Evolutionary conservation across 352 stramenopile species (phyloP), one percentile per base, ranked within the genome.

Genomic region (Pilasporangium apinafurcum): DNA sequence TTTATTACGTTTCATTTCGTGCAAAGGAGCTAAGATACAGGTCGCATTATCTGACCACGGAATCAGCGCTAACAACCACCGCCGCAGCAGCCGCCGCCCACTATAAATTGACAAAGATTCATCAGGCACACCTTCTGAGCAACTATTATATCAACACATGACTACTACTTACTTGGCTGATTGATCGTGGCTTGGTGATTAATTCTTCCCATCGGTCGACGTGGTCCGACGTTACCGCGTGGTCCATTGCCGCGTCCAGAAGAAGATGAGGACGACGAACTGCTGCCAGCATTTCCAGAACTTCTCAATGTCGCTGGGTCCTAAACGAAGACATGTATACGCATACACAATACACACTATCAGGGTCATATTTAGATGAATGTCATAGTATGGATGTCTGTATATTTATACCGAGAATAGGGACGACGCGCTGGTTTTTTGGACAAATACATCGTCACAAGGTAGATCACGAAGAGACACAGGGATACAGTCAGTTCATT

Each of bases 151-250:
- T 44, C 22, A 30, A 2, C 46, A 58, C 10, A 44, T 20, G 33
- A 34, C 28, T 32, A 13, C 13, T 2, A 62, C 67, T 28, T 64
- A 86, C 73, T 76, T 36, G 69, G 73, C 53, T 75, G 65, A 38
- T 78, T 75, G 43, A 78, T 83, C 25, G 65, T 62, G 26, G 56
- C 62, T 6, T 59, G 64, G 41, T 71, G 59, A 43, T 58, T 71
- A 34, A 87, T 59, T 41, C 68, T 44, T 26, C 78, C 78, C 62
- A 90, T 86, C 7, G 61, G 73, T 18, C 69, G 66, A 24, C 64
- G 61, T 1, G 67, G 72, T 6, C 56, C 66, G 25, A 55, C 53
- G 26, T 56, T 48, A 14, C 50, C 21, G 30, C 44, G 18, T 17
- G 31, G 12, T 22, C 50, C 35, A 16, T 33, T 35, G 13, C 20